Evolutionary conservation across 2,329 filamentous ascomycete species (phyloP).

Genomic region (Microascus cirrosus): DNA sequence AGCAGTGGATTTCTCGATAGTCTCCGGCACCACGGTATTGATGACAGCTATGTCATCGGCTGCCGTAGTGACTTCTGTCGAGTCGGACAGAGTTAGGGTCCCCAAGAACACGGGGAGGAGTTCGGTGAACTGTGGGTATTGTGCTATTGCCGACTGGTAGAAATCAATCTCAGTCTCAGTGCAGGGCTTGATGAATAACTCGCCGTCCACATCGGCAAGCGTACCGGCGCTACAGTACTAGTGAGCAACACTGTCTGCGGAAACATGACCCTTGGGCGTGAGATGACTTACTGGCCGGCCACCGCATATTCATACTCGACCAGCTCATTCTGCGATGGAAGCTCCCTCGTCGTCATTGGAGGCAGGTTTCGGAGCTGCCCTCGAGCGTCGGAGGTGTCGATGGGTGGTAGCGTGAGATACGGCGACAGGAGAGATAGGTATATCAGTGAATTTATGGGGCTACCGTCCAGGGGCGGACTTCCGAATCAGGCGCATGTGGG

Average conservation of each 20-base stretch:
- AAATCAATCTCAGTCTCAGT: constrained; percentile 77
- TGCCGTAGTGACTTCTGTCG: constrained; percentile 31
- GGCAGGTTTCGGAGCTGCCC: not conserved
- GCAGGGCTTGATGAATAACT: constrained; percentile 90
- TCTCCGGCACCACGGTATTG: constrained; percentile 23
- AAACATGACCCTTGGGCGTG: not conserved
- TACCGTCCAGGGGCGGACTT: not conserved
- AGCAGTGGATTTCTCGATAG: constrained; percentile 18
- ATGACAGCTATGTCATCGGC: constrained; percentile 34
- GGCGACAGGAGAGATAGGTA: not conserved
- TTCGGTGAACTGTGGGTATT: constrained; percentile 62
- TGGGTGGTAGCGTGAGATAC: not conserved
- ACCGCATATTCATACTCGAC: constrained; percentile 60
- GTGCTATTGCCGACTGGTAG: constrained; percentile 60
- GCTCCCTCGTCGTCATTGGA: constrained; percentile 4
- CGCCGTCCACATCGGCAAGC: constrained; percentile 70
- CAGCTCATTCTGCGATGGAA: constrained; percentile 11
- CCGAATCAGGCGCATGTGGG: not conserved
- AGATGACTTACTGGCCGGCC: constrained; percentile 67
- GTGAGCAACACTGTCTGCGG: constrained; percentile 6
- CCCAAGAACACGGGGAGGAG: constrained; percentile 84
- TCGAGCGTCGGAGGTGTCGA: not conserved
- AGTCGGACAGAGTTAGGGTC: constrained; percentile 57
- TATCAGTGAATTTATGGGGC: not conserved
- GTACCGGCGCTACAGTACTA: constrained; percentile 64